These are phyloP conservation scores for Aspergillus tanneri DNA, from an alignment of 2,329 filamentous ascomycete genomes.

Conservation along the genomic window DNA sequence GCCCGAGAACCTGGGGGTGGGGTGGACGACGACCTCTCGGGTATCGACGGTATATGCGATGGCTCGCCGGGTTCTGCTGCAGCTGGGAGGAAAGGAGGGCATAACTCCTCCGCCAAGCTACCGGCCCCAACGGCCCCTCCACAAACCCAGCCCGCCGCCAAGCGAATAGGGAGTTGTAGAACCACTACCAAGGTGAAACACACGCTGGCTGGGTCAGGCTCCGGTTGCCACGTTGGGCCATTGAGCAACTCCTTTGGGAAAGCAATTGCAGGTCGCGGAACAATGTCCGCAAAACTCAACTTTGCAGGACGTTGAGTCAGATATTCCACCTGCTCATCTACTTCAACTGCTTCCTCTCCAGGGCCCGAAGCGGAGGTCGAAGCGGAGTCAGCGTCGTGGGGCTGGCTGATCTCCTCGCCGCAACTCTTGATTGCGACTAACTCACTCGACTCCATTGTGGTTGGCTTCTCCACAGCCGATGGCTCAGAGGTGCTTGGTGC, in stretches of 20 bases:
- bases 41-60: neutral
- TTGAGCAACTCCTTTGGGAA: conserved; percentile 9
- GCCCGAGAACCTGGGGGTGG: conserved; percentile 4
- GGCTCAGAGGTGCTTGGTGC: conserved; percentile 12
- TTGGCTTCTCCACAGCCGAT: conserved; percentile 13
- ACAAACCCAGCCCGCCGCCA: neutral
- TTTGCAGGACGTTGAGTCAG: conserved; percentile 10
- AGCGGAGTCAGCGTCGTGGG: conserved; percentile 1
- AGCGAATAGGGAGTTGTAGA: neutral
- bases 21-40: neutral
- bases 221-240: conserved; percentile 10
- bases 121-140: conserved; percentile 14
- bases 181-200: neutral
- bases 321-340: conserved; percentile 10
- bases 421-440: neutral
- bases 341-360: conserved; percentile 11
- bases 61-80: conserved; percentile 6
- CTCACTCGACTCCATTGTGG: conserved; percentile 10
- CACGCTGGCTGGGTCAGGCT: conserved; percentile 1
- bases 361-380: conserved; percentile 13
- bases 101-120: conserved; percentile 15
- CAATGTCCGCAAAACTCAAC: conserved; percentile 11
- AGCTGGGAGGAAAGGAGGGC: conserved; percentile 11
- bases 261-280: conserved; percentile 12
- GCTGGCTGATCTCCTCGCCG: conserved; percentile 1